Evolutionary conservation across 208 protist genomes (phyloP).

Genomic region (Crithidia fasciculata): DNA sequence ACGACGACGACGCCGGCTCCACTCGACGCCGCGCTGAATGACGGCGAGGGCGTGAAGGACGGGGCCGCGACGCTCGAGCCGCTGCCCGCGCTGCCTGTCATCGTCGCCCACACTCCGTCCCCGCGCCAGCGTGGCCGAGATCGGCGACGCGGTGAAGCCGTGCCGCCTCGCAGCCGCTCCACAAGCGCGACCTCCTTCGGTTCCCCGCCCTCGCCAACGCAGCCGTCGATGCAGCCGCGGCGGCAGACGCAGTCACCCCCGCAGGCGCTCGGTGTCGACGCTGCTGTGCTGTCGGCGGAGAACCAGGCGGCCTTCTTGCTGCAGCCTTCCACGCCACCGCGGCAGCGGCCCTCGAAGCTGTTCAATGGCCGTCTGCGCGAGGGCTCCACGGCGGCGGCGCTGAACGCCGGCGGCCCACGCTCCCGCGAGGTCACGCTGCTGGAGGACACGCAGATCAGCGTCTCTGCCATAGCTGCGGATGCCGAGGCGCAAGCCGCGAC

Average conservation of each 20-base stretch:
- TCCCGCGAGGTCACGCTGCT: background rate
- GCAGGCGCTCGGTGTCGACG: background rate
- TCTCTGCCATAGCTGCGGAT: too few relatives aligned
- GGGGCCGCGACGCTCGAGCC: background rate
- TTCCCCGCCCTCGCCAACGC: conserved; percentile 25
- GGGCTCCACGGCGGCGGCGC: background rate
- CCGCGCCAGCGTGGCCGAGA: background rate
- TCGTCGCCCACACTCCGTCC: conserved; percentile 4
- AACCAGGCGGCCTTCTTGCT: background rate
- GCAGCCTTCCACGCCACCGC: conserved; percentile 20
- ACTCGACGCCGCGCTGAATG: background rate
- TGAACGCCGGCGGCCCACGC: background rate
- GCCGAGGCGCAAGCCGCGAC: too few relatives aligned
- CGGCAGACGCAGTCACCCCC: conserved; percentile 11
- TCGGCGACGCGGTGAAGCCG: too few relatives aligned
- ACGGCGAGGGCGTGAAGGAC: background rate
- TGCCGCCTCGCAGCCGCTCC: background rate
- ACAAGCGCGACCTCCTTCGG: background rate
- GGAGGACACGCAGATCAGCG: too few relatives aligned
- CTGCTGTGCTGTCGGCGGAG: background rate
- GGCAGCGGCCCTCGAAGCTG: conserved; percentile 12
- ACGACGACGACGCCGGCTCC: background rate
- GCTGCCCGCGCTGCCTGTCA: background rate
- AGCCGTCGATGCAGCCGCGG: conserved; percentile 15
- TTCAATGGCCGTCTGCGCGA: conserved; percentile 4